Conservation (phyloP, 441 rosid species). For the Brassica balearica region DNA sequence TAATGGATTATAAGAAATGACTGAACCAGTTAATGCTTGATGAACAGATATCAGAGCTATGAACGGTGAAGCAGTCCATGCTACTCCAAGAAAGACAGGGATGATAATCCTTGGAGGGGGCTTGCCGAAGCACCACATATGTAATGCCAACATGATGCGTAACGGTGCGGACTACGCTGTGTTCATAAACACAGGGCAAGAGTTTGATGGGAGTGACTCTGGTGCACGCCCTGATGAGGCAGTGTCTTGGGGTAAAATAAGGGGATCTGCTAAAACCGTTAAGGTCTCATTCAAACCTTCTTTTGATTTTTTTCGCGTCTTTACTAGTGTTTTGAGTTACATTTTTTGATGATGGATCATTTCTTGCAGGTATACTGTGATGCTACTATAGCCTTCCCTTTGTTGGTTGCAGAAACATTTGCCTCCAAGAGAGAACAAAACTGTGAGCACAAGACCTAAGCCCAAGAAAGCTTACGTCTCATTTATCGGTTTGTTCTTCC, state of each 20-base stretch:
- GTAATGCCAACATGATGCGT: constrained; percentile 99
- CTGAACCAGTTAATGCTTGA: background rate
- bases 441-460: constrained; percentile 28
- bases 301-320: background rate
- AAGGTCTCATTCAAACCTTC: constrained; percentile 54
- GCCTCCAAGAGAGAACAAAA: constrained; percentile 57
- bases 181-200: constrained; percentile 89
- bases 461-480: background rate
- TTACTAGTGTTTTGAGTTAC: background rate
- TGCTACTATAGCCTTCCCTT: constrained; percentile 92
- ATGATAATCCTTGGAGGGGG: constrained; percentile 94
- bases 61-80: constrained; percentile 86
- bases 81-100: constrained; percentile 79
- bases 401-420: constrained; percentile 91
- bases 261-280: constrained; percentile 79
- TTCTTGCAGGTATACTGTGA: constrained; percentile 81
- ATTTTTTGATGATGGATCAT: constrained; percentile 20
- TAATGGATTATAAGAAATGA: background rate
- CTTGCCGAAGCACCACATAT: constrained; percentile 91
- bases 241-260: constrained; percentile 93
- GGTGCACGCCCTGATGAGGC: constrained; percentile 98
- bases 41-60: constrained; percentile 83
- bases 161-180: constrained; percentile 97
- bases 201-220: constrained; percentile 96
- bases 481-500: background rate